Evolutionary conservation across 2,329 filamentous ascomycete species (phyloP), one percentile per base, ranked within the genome.

Genomic region (Trichoderma oligosporum): DNA sequence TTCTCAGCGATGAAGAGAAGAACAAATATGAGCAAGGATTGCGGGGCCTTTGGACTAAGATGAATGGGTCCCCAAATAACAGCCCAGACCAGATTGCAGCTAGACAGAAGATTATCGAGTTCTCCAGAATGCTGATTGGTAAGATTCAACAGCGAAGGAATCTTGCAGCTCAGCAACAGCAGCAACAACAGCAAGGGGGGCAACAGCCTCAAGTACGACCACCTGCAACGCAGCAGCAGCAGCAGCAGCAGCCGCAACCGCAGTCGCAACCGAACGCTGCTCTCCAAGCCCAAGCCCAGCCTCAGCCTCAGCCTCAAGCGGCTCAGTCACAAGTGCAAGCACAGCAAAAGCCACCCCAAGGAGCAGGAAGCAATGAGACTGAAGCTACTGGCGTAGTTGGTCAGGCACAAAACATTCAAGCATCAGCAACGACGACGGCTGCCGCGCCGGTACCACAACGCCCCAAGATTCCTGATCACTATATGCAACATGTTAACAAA

Each of bases 11-110:
- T 1, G 76, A 80, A 1, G 84, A 87, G 57, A 83, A 81, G 63
- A 63, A 63, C 2, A 84, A 83, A 63, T 87, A 85, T 62, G 82
- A 85, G 62, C 69, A 74, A 2, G 83, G 83, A 1, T 71, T 87
- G 0, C 73, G 75, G 8, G 65, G 71, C 1, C 70, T 86, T 0
- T 87, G 82, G 78, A 74, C 71, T 20, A 74, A 81, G 38, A 77
- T 81, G 44, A 77, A 80, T 58, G 77, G 73, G 18, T 70, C 73
- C 0, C 68, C 76, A 0, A 72, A 75, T 1, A 78, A 79, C 20
- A 81, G 80, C 3, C 63, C 65, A 0, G 75, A 79, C 20, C 77
- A 84, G 44, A 68, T 74, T 22, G 71, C 74, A 0, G 82, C 83
- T 0, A 78, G 77, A 61, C 75, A 76, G 38, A 86, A 85, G 70